phyloP scores from a whole-genome alignment of 2,329 filamentous ascomycete genomes.

The Tolypocladium tundrense region DNA sequence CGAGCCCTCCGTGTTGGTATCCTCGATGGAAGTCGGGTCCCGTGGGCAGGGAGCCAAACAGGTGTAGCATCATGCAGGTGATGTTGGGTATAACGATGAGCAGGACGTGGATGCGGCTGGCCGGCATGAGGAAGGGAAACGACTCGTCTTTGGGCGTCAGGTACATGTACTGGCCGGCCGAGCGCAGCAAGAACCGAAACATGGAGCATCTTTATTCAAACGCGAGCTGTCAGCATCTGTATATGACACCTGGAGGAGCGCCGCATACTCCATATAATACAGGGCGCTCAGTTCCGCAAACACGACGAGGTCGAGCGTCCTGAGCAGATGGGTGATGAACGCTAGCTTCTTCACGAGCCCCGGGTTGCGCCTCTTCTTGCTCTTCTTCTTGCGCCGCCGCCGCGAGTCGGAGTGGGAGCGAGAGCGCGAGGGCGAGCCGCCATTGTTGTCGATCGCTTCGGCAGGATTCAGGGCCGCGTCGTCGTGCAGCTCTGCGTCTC shows the following conservation, averaged over 20 bases:
- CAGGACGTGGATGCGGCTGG: slow-evolving; percentile 45
- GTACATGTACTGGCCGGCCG: slow-evolving; percentile 50
- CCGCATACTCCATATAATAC: slow-evolving; percentile 60
- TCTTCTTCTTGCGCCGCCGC: slow-evolving; percentile 25
- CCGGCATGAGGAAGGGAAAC: slow-evolving; percentile 44
- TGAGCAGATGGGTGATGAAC: slow-evolving; percentile 50
- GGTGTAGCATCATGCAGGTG: slow-evolving; percentile 50
- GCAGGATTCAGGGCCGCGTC: background rate
- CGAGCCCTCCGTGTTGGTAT: slow-evolving; percentile 56
- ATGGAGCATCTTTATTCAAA: slow-evolving; percentile 46
- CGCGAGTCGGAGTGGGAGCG: slow-evolving; percentile 17
- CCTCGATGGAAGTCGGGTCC: slow-evolving; percentile 53
- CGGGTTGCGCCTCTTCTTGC: slow-evolving; percentile 25
- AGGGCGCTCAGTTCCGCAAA: slow-evolving; percentile 54
- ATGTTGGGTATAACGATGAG: slow-evolving; percentile 48
- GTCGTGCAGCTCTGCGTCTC: background rate
- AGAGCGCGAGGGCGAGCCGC: slow-evolving; percentile 7
- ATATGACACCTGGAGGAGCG: background rate
- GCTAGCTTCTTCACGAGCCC: slow-evolving; percentile 46
- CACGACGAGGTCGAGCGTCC: slow-evolving; percentile 51
- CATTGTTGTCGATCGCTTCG: slow-evolving; percentile 4
- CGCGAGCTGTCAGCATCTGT: background rate
- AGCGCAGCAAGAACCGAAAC: slow-evolving; percentile 49
- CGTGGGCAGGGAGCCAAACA: slow-evolving; percentile 41
- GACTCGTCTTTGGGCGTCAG: slow-evolving; percentile 52